These are phyloP conservation scores for Malassezia caprae DNA, from an alignment of 1,284 basidiomycete genomes.

Conservation along the genomic window DNA sequence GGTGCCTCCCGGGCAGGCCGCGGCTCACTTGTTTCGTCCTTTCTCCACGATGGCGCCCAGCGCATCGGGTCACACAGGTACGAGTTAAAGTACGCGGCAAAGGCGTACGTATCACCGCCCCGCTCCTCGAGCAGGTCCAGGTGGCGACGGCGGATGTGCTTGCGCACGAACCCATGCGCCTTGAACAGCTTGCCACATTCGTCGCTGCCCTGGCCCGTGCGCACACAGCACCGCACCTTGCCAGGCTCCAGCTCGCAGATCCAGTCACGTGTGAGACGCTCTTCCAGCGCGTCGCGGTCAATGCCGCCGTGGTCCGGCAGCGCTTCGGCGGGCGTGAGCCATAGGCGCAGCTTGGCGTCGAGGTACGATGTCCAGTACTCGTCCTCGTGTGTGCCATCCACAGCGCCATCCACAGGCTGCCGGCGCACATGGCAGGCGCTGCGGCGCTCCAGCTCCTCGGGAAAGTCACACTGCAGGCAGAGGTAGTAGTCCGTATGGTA, in stretches of 20 bases:
- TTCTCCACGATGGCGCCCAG: neutral
- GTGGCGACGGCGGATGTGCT: slow-evolving; percentile 44
- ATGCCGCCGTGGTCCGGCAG: slow-evolving; percentile 28
- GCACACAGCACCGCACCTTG: slow-evolving; percentile 37
- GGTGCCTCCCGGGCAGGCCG: neutral
- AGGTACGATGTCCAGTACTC: slow-evolving; percentile 34
- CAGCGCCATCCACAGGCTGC: slow-evolving; percentile 18
- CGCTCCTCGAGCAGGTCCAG: slow-evolving; percentile 21
- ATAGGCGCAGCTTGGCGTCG: slow-evolving; percentile 28
- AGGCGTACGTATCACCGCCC: neutral
- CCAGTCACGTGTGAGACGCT: neutral
- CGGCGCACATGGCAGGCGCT: slow-evolving; percentile 28
- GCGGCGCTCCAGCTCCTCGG: slow-evolving; percentile 37
- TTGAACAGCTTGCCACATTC: slow-evolving; percentile 42
- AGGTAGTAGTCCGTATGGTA: slow-evolving; percentile 45
- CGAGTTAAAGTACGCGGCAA: slow-evolving; percentile 23
- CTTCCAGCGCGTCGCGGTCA: slow-evolving; percentile 14
- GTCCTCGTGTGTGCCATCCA: slow-evolving; percentile 15
- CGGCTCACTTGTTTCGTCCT: neutral
- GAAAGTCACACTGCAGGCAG: slow-evolving; percentile 35
- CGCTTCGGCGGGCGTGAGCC: slow-evolving; percentile 23
- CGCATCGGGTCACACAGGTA: slow-evolving; percentile 29
- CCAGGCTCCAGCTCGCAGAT: slow-evolving; percentile 19
- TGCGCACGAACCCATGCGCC: slow-evolving; percentile 33
- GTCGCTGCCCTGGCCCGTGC: slow-evolving; percentile 13